These are phyloP conservation scores for Penicillium coprophilum DNA, from an alignment of 495 filamentous ascomycete species.

Conservation along the genomic window DNA sequence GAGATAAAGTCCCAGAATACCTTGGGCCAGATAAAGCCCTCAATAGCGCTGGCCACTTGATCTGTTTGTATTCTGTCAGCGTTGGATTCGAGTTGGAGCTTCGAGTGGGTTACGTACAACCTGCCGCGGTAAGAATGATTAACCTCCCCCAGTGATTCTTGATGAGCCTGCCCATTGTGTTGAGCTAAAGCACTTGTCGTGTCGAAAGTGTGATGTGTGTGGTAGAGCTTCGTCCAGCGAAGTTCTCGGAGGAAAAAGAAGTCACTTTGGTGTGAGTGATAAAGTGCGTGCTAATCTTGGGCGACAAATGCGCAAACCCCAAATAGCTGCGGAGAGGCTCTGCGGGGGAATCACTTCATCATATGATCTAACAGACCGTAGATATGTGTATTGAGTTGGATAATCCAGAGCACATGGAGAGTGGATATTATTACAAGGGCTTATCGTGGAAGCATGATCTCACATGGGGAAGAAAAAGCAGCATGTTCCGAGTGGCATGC, in stretches of 20 bases:
- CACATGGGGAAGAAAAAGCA: slow-evolving; percentile 9
- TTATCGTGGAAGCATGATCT: slow-evolving; percentile 20
- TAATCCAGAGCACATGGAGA: not conserved
- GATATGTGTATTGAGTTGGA: not conserved
- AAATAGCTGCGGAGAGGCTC: not conserved
- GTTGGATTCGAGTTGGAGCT: not conserved
- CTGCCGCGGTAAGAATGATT: slow-evolving; percentile 80
- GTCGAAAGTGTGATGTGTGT: slow-evolving; percentile 7
- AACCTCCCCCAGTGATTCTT: slow-evolving; percentile 98
- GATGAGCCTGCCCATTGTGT: slow-evolving; percentile 90
- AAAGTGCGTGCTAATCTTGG: not conserved
- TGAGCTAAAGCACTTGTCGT: slow-evolving; percentile 3
- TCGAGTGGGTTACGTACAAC: slow-evolving; percentile 58
- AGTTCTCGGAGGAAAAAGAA: slow-evolving; percentile 3
- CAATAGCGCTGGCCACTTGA: slow-evolving; percentile 79
- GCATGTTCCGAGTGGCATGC: slow-evolving; percentile 2
- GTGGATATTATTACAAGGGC: not conserved
- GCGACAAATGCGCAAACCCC: not conserved
- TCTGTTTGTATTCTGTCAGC: slow-evolving; percentile 47
- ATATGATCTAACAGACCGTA: not conserved
- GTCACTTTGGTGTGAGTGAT: slow-evolving; percentile 2
- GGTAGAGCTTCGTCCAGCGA: slow-evolving; percentile 31
- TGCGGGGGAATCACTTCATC: slow-evolving; percentile 8
- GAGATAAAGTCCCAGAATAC: slow-evolving; percentile 98
- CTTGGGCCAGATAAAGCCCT: slow-evolving; percentile 98